Percentiles rank a stretch among this genome's conserved stretches.
These are phyloP conservation scores for Teunomyces pallodes DNA, from an alignment of 805 yeast genomes.

Conservation along the genomic window DNA sequence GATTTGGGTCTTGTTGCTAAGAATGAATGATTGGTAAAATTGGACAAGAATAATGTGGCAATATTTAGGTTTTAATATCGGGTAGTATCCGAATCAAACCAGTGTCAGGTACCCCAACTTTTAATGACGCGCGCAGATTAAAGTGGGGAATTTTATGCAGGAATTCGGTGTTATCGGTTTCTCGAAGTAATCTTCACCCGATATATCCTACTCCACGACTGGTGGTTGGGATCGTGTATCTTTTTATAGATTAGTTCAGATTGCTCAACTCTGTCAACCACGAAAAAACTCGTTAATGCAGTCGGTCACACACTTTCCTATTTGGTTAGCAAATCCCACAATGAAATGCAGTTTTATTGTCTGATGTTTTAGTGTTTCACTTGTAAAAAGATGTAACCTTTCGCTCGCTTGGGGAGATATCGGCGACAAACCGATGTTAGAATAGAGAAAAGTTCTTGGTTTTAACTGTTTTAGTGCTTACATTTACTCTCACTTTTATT, in stretches of 20 bases:
- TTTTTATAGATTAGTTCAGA: background rate
- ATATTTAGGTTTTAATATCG: background rate
- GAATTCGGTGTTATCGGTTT: background rate
- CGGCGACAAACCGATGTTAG: background rate
- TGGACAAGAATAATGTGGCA: background rate
- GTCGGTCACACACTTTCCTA: background rate
- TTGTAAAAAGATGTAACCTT: background rate
- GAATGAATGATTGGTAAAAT: background rate
- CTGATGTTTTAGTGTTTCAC: background rate
- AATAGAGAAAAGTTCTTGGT: background rate
- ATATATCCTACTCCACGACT: background rate
- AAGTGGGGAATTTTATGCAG: background rate
- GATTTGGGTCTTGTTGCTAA: too few species aligned
- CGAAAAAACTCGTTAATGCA: too few species aligned
- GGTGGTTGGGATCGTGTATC: background rate
- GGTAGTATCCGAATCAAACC: background rate
- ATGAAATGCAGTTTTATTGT: background rate
- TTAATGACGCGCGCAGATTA: background rate
- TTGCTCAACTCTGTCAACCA: background rate
- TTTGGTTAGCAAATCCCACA: background rate
- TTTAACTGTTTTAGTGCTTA: background rate
- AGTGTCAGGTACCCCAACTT: conserved; percentile 2
- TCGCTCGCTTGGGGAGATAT: background rate
- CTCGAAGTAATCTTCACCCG: background rate
- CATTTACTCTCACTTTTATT: background rate